These are phyloP conservation scores for Lichtheimia corymbifera DNA, from an alignment of 371 early-diverging fungal genomes.

Conservation along the genomic window DNA sequence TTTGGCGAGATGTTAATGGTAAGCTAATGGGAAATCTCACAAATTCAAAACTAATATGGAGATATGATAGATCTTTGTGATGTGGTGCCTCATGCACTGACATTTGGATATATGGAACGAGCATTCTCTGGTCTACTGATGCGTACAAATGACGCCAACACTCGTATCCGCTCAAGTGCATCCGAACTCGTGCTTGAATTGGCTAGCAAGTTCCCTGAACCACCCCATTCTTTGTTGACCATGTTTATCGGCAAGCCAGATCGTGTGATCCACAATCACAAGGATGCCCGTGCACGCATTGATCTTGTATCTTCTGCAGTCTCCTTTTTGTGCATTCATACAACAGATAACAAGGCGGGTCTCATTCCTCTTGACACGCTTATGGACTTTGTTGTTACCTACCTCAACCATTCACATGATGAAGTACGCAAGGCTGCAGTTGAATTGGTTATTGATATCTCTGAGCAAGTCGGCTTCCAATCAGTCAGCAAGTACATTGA, in stretches of 20 bases:
- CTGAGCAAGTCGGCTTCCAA: slow-evolving; percentile 36
- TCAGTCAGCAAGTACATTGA: slow-evolving; percentile 34
- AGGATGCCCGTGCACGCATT: slow-evolving; percentile 40
- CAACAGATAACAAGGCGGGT: background rate
- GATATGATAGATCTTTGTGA: slow-evolving; percentile 33
- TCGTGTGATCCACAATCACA: slow-evolving; percentile 35
- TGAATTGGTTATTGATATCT: slow-evolving; percentile 55
- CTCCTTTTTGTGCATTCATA: slow-evolving; percentile 31
- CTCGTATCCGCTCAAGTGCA: slow-evolving; percentile 54
- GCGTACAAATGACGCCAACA: slow-evolving; percentile 64
- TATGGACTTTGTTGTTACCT: slow-evolving; percentile 63
- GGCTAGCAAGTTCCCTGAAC: slow-evolving; percentile 48
- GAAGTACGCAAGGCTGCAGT: slow-evolving; percentile 72
- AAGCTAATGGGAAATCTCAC: slow-evolving; percentile 14
- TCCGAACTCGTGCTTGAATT: slow-evolving; percentile 55
- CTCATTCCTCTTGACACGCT: slow-evolving; percentile 36
- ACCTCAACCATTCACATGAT: slow-evolving; percentile 61
- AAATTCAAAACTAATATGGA: no score
- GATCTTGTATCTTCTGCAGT: slow-evolving; percentile 58
- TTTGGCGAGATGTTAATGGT: slow-evolving; percentile 63
- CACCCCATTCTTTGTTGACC: slow-evolving; percentile 53
- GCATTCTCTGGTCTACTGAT: slow-evolving; percentile 55
- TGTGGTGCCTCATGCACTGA: slow-evolving; percentile 16
- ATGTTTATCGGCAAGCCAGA: slow-evolving; percentile 51
- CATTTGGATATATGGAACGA: slow-evolving; percentile 49